Evolutionary conservation across 140 eudicot genomes (phyloP), one percentile per base, ranked within the genome.

Genomic region (Cichorium intybus): DNA sequence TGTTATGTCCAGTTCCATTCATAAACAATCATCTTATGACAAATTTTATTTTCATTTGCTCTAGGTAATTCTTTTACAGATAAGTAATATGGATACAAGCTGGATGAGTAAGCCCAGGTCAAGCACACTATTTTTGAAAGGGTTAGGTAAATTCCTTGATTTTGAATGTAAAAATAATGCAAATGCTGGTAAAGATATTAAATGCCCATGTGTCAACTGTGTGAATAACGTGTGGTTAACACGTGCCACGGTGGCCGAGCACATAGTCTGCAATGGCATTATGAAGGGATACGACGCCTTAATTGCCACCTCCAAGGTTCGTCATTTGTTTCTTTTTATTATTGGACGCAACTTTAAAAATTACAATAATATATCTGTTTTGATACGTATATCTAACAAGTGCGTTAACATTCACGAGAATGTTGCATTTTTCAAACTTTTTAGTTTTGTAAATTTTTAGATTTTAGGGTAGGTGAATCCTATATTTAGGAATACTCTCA

Each of bases 91-190:
- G 61, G 43, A 24, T 27, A 56, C 61, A 56, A 27, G 41, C 31
- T 56, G 41, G 61, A 56, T 15, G 61, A 56, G 7, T 56, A 23
- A 27, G 39, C 14, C 60, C 2, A 55, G 39, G 60, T 55, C 60
- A 55, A 55, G 60, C 60, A 26, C 37, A 5, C 60, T 3, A 26
- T 55, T 55, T 55, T 26, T 55, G 60, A 55, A 55, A 28, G 60
- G 60, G 22, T 16, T 55, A 24, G 60, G 60, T 55, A 39, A 55
- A 55, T 55, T 55, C 60, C 60, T 55, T 27, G 60, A 55, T 21
- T 21, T 24, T 55, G 60, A 26, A 55, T 12, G 35, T 15, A 53
- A 24, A 18, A 53, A 53, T 15, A 53, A 53, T 55, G 60, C 60
- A 55, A 55, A 28, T 26, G 22, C 22, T 55, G 16, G 60, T 55